These are phyloP conservation scores for Colletotrichum sp. DNA, from an alignment of 2,329 filamentous ascomycete species.

Conservation along the genomic window DNA sequence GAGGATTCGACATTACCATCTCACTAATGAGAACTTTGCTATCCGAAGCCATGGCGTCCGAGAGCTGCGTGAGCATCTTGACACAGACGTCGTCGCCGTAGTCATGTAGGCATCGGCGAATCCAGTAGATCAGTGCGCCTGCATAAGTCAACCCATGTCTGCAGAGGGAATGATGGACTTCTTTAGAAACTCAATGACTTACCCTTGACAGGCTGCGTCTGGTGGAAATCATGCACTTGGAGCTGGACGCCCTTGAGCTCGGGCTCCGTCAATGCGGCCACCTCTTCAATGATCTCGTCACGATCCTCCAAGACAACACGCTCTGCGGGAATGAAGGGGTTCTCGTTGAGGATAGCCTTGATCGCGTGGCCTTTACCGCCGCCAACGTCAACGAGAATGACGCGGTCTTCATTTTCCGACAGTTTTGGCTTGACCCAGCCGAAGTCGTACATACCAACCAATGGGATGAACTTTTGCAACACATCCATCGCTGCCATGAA, in stretches of 20 bases:
- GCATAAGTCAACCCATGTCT: background rate
- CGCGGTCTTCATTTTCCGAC: conserved; percentile 1
- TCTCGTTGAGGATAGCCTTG: conserved; percentile 18
- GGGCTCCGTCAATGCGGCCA: background rate
- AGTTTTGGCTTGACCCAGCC: conserved; percentile 27
- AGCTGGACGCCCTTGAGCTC: background rate
- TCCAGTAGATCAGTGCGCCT: conserved; percentile 40
- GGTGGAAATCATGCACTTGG: conserved; percentile 22
- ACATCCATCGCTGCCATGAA: conserved; percentile 33
- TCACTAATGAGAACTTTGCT: conserved; percentile 37
- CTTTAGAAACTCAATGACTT: background rate
- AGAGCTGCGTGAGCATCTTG: conserved; percentile 31
- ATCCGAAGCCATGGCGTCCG: conserved; percentile 32
- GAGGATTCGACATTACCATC: conserved; percentile 29
- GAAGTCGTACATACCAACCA: conserved; percentile 33
- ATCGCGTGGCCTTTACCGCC: conserved; percentile 32
- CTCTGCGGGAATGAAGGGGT: background rate
- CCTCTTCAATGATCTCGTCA: conserved; percentile 18
- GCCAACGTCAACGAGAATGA: conserved; percentile 36
- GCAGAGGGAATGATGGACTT: background rate
- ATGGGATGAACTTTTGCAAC: conserved; percentile 24
- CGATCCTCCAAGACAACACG: conserved; percentile 24
- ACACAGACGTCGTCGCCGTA: conserved; percentile 36
- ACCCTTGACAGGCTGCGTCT: conserved; percentile 22
- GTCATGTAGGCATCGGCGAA: conserved; percentile 40